Percentiles rank a stretch among this genome's conserved stretches.
phyloP scores from a whole-genome alignment of 371 early-diverging fungal genomes.

The Paramicrosporidium saccamoebae region DNA sequence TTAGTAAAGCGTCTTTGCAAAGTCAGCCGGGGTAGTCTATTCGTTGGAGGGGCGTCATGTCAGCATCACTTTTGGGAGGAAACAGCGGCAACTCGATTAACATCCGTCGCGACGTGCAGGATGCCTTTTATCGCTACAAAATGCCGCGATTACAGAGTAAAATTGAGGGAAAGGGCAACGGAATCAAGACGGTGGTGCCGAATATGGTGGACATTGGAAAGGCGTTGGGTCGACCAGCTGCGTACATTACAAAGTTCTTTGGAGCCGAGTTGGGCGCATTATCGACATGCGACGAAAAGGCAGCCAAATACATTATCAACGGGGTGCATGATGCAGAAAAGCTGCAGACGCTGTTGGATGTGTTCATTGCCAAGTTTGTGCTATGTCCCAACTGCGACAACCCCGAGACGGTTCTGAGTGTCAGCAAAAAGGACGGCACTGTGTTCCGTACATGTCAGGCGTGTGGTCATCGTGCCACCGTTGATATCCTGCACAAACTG shows the following conservation, averaged over 20 bases:
- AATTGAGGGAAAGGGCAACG: slow-evolving; percentile 94
- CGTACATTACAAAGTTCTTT: slow-evolving; percentile 74
- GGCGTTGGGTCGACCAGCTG: slow-evolving; percentile 64
- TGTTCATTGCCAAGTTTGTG: slow-evolving; percentile 87
- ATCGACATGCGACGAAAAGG: slow-evolving; percentile 55
- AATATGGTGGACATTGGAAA: slow-evolving; percentile 88
- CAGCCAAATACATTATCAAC: slow-evolving; percentile 82
- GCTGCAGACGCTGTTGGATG: slow-evolving; percentile 60
- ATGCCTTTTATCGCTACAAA: slow-evolving; percentile 95
- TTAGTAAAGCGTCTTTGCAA: too few species aligned
- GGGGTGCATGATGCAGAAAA: slow-evolving; percentile 73
- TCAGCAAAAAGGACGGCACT: slow-evolving; percentile 21
- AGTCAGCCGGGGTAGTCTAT: too few species aligned
- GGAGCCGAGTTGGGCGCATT: slow-evolving; percentile 88
- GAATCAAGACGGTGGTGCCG: slow-evolving; percentile 91
- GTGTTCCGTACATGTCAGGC: slow-evolving; percentile 60
- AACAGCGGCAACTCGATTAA: too few species aligned
- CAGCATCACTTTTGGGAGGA: too few species aligned
- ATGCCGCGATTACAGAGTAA: slow-evolving; percentile 78
- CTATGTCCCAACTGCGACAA: slow-evolving; percentile 81
- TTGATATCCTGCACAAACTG: slow-evolving; percentile 66
- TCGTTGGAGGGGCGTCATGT: too few species aligned
- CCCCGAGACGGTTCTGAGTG: slow-evolving; percentile 85
- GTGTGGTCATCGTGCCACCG: slow-evolving; percentile 51
- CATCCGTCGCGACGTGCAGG: slow-evolving; percentile 51